These are phyloP conservation scores for Alloascoidea hylecoeti DNA, from an alignment of 805 yeast genomes.

Conservation along the genomic window DNA sequence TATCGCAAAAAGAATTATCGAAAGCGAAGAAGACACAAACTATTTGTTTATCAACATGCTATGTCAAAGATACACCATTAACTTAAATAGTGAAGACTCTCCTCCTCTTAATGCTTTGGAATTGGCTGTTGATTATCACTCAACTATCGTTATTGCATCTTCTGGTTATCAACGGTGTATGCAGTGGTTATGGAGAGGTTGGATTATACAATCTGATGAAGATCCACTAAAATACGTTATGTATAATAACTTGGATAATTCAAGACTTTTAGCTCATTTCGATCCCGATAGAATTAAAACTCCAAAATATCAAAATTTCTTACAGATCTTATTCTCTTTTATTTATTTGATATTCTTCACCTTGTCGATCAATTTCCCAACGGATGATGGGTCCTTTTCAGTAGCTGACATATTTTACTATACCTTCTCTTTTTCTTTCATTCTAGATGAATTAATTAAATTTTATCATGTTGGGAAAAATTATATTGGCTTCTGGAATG, in stretches of 20 bases:
- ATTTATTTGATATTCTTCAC: slow-evolving; percentile 51
- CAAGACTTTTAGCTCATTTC: slow-evolving; percentile 46
- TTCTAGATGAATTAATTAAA: slow-evolving; percentile 56
- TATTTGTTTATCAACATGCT: slow-evolving; percentile 57
- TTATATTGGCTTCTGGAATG: slow-evolving; percentile 68
- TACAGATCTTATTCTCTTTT: slow-evolving; percentile 57
- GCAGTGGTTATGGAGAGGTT: slow-evolving; percentile 87
- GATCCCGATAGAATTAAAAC: slow-evolving; percentile 77
- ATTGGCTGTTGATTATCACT: slow-evolving; percentile 75
- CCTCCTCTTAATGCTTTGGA: slow-evolving; percentile 68
- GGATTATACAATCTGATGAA: slow-evolving; percentile 65
- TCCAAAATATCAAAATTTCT: slow-evolving; percentile 64
- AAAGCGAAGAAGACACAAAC: slow-evolving; percentile 27
- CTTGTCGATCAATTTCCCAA: slow-evolving; percentile 45
- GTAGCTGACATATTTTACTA: slow-evolving; percentile 40
- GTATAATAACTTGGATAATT: slow-evolving; percentile 44
- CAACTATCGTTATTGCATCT: slow-evolving; percentile 62
- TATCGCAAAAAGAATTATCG: slow-evolving; percentile 59
- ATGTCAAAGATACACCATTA: slow-evolving; percentile 60
- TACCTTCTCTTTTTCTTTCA: slow-evolving; percentile 50
- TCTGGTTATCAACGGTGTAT: slow-evolving; percentile 78
- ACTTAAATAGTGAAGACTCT: slow-evolving; percentile 44
- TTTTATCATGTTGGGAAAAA: slow-evolving; percentile 63
- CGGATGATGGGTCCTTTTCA: slow-evolving; percentile 23
- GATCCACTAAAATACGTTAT: slow-evolving; percentile 60